Evolutionary conservation across 106 monocot species (phyloP).

Genomic region (Dioscorea dumetorum): DNA sequence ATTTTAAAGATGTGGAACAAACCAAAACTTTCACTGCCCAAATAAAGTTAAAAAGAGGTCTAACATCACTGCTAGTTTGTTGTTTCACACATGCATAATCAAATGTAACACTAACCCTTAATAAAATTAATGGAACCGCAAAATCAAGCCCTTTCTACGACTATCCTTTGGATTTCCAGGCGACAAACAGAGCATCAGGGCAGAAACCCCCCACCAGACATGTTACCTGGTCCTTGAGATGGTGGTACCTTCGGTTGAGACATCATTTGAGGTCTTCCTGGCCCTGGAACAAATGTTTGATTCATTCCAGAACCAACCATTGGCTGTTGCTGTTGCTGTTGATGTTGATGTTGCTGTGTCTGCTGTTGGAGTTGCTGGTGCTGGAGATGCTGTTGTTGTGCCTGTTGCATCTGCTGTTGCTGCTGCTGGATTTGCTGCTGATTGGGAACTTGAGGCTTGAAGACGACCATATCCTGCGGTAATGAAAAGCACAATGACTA

Average conservation of each 20-base stretch:
- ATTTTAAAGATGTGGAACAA: too few relatives aligned
- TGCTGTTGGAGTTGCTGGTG: constrained; percentile 25
- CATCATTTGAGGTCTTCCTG: constrained; percentile 66
- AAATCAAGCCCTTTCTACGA: too few relatives aligned
- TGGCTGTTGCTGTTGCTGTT: constrained; percentile 27
- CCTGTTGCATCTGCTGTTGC: constrained; percentile 23
- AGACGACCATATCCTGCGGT: constrained; percentile 93
- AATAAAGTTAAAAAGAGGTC: too few relatives aligned
- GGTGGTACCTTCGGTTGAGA: constrained; percentile 57
- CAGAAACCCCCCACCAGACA: constrained; percentile 51
- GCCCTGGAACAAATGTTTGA: constrained; percentile 51
- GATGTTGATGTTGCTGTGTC: constrained; percentile 16
- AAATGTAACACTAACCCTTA: too few relatives aligned
- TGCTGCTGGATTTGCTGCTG: constrained; percentile 19
- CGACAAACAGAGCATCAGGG: constrained; percentile 11
- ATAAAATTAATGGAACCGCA: too few relatives aligned
- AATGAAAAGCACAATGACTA: neutral
- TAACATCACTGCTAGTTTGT: too few relatives aligned
- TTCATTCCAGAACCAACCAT: constrained; percentile 45
- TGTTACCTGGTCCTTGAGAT: constrained; percentile 32
- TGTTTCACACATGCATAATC: too few relatives aligned
- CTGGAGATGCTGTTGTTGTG: constrained; percentile 18
- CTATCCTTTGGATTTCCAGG: too few relatives aligned
- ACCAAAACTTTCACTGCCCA: too few relatives aligned
- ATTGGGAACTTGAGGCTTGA: constrained; percentile 79